Conservation (phyloP, 1,284 basidiomycete species). For the Ganoderma lucidum region DNA sequence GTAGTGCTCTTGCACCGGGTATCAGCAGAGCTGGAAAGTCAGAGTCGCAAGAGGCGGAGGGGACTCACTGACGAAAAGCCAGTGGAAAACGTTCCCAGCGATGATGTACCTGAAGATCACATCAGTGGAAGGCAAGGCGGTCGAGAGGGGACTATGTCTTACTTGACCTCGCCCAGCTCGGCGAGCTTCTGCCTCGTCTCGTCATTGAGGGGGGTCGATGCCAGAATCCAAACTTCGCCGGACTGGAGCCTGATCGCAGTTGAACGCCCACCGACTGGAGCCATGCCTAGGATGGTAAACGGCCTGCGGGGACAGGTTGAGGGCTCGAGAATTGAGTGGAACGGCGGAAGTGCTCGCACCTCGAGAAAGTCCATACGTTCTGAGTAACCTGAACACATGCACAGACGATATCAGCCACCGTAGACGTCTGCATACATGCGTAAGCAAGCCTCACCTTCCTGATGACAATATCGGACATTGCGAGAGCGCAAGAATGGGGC, state of each 20-base stretch:
- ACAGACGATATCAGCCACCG: background rate
- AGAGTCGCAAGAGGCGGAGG: too few species aligned
- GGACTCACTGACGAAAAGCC: slow-evolving; percentile 59
- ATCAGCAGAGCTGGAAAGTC: background rate
- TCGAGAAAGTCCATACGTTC: slow-evolving; percentile 77
- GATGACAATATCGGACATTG: slow-evolving; percentile 35
- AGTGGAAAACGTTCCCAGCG: slow-evolving; percentile 69
- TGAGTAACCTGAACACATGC: slow-evolving; percentile 56
- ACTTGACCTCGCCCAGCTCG: slow-evolving; percentile 59
- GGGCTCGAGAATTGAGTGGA: background rate
- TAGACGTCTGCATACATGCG: too few species aligned
- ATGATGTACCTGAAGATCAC: slow-evolving; percentile 64
- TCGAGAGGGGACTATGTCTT: background rate
- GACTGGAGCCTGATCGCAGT: slow-evolving; percentile 82
- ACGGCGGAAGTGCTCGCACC: slow-evolving; percentile 44
- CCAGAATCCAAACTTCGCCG: slow-evolving; percentile 85
- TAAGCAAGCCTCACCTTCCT: slow-evolving; percentile 26
- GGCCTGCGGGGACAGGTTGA: slow-evolving; percentile 51
- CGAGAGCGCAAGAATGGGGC: background rate
- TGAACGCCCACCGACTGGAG: slow-evolving; percentile 83
- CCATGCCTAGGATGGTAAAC: slow-evolving; percentile 69
- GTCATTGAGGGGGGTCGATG: slow-evolving; percentile 81
- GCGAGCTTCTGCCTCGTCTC: slow-evolving; percentile 79
- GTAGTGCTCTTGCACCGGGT: slow-evolving; percentile 62
- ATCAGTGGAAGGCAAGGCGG: background rate